Evolutionary conservation across 2,329 filamentous ascomycete species (phyloP).

Genomic region (Knoxdaviesia capensis): DNA sequence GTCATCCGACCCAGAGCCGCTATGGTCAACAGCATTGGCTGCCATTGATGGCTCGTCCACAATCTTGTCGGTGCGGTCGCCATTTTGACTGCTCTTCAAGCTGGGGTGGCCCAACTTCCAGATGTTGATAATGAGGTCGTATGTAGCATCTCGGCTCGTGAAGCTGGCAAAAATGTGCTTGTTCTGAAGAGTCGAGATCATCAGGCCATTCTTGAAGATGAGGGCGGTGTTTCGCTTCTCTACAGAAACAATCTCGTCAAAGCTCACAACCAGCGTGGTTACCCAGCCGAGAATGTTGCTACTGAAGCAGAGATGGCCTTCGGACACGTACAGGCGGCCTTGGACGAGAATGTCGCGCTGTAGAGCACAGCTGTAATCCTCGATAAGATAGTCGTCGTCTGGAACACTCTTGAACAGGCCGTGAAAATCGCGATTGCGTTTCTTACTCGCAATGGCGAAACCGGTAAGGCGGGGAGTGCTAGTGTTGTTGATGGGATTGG

Average conservation of each 20-base stretch:
- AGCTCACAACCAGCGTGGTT: slow-evolving; percentile 92
- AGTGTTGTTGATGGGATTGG: slow-evolving; percentile 34
- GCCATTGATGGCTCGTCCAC: slow-evolving; percentile 24
- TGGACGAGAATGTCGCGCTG: slow-evolving; percentile 92
- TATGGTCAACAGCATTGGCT: slow-evolving; percentile 22
- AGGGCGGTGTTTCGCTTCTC: slow-evolving; percentile 94
- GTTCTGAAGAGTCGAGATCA: slow-evolving; percentile 87
- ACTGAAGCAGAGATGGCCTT: slow-evolving; percentile 94
- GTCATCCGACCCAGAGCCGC: slow-evolving; percentile 37
- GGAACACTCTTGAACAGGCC: slow-evolving; percentile 87
- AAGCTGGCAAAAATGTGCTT: slow-evolving; percentile 94
- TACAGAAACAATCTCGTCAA: slow-evolving; percentile 91
- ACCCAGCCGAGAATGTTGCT: slow-evolving; percentile 98
- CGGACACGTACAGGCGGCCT: slow-evolving; percentile 84
- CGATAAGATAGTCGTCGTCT: slow-evolving; percentile 93
- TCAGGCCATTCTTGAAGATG: slow-evolving; percentile 91
- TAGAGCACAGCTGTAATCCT: slow-evolving; percentile 92
- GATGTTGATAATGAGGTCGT: slow-evolving; percentile 91
- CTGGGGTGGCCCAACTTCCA: slow-evolving; percentile 95
- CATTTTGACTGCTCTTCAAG: slow-evolving; percentile 76
- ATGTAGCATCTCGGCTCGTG: slow-evolving; percentile 83
- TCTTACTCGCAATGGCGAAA: slow-evolving; percentile 90
- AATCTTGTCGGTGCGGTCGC: slow-evolving; percentile 79
- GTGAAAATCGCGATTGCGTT: slow-evolving; percentile 91
- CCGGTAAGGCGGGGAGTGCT: slow-evolving; percentile 66